phyloP scores from a whole-genome alignment of 345 rosid species.

The Moringa oleifera region DNA sequence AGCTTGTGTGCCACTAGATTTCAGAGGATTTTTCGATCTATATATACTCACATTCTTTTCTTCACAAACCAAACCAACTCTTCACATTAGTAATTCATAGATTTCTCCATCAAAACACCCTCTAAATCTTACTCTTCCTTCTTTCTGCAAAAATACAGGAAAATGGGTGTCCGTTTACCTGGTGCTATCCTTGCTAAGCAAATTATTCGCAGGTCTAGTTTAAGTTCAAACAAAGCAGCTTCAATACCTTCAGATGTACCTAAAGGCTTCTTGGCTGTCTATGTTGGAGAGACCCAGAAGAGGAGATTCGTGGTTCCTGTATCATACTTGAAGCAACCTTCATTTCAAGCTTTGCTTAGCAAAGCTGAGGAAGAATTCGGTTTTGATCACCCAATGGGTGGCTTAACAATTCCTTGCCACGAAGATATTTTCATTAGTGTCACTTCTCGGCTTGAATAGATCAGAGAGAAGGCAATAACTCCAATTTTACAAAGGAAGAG shows the following conservation, averaged over 20 bases:
- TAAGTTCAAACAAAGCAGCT: not conserved
- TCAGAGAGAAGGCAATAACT: not conserved
- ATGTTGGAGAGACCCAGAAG: constrained; percentile 32
- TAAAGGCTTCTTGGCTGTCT: constrained; percentile 31
- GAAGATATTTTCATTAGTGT: constrained; percentile 27
- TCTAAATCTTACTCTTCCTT: too few species aligned
- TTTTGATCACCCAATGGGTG: constrained; percentile 36
- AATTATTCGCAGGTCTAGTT: too few species aligned
- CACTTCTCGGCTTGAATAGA: constrained; percentile 14
- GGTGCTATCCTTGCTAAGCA: not conserved
- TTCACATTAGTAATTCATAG: too few species aligned
- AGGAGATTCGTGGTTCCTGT: constrained; percentile 30
- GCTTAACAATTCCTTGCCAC: constrained; percentile 39
- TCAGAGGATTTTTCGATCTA: too few species aligned
- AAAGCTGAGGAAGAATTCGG: constrained; percentile 42
- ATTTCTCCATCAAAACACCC: too few species aligned
- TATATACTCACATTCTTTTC: too few species aligned
- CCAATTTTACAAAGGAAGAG: not conserved
- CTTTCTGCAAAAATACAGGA: too few species aligned
- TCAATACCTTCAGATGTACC: constrained; percentile 19
- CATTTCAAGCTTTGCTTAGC: constrained; percentile 29
- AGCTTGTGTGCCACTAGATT: too few species aligned
- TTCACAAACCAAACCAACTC: too few species aligned
- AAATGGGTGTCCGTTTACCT: too few species aligned
- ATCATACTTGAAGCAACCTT: constrained; percentile 28